A percentile compares a stretch with the other conserved stretches of the same genome.
Evolutionary conservation across 176 grass and related monocot species (phyloP).

Genomic region (Cenchrus americanus): DNA sequence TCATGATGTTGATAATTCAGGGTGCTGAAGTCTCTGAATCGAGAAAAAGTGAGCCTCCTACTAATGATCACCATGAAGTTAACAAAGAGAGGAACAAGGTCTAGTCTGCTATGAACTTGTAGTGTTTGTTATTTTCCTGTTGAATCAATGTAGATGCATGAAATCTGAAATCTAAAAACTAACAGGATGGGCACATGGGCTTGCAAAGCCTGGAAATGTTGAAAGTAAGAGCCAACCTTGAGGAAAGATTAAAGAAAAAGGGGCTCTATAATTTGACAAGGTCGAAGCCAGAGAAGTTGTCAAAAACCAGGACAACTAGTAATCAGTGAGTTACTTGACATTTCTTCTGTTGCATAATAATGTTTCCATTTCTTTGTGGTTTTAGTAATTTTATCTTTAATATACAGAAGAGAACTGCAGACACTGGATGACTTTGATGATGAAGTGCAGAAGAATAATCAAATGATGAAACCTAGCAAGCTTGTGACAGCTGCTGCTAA

Average conservation of each 20-base stretch:
- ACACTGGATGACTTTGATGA: constrained; percentile 83
- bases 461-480: constrained; percentile 48
- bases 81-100: constrained; percentile 58
- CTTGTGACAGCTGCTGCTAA: constrained; percentile 48
- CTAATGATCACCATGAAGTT: constrained; percentile 44
- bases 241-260: constrained; percentile 85
- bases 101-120: constrained; percentile 14
- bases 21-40: constrained; percentile 39
- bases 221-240: constrained; percentile 86
- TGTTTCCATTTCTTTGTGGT: constrained; percentile 31
- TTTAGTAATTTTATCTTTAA: constrained; percentile 35
- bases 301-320: constrained; percentile 52
- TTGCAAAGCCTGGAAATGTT: constrained; percentile 84
- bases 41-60: constrained; percentile 36
- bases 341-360: constrained; percentile 14
- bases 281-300: constrained; percentile 50
- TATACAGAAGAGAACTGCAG: constrained; percentile 54
- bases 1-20: constrained; percentile 40
- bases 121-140: constrained; percentile 19
- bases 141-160: constrained; percentile 17
- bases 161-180: constrained; percentile 36
- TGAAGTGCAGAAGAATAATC: constrained; percentile 63
- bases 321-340: constrained; percentile 48
- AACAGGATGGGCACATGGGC: constrained; percentile 60
- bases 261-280: constrained; percentile 68